Evolutionary conservation across 2,329 filamentous ascomycete genomes (phyloP).

Genomic region (Aspergillus fischeri): DNA sequence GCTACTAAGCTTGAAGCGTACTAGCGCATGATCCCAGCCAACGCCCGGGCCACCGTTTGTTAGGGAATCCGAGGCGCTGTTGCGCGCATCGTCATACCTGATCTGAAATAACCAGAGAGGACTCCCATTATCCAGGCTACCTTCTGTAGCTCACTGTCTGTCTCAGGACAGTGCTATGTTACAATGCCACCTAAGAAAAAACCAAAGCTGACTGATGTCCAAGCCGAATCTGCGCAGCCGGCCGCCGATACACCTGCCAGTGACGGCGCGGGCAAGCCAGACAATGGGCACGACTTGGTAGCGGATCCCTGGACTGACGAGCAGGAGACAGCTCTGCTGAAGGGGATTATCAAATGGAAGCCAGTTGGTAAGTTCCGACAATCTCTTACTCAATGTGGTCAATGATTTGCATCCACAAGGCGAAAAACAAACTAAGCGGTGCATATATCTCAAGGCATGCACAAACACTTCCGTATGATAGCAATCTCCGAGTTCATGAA

Average conservation of each 20-base stretch:
- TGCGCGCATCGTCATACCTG: neutral
- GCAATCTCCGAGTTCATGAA: slow-evolving; percentile 75
- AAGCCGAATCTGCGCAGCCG: slow-evolving; percentile 23
- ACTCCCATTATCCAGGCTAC: neutral
- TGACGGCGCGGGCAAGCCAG: slow-evolving; percentile 29
- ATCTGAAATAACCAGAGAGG: neutral
- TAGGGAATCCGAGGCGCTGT: slow-evolving; percentile 14
- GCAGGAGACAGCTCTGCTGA: slow-evolving; percentile 88
- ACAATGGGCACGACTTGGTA: slow-evolving; percentile 46
- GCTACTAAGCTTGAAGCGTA: slow-evolving; percentile 11
- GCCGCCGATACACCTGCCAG: slow-evolving; percentile 26
- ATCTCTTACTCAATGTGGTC: neutral
- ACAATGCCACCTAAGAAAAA: slow-evolving; percentile 57
- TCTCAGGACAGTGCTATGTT: neutral
- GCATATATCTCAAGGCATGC: slow-evolving; percentile 57
- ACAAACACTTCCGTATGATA: slow-evolving; percentile 91
- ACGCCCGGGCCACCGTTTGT: slow-evolving; percentile 29
- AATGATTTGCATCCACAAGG: neutral
- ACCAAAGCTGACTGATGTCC: slow-evolving; percentile 44
- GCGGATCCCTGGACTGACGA: slow-evolving; percentile 90
- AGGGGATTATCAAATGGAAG: slow-evolving; percentile 90
- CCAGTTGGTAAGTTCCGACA: slow-evolving; percentile 66
- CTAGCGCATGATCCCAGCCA: slow-evolving; percentile 8
- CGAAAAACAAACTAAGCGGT: slow-evolving; percentile 1
- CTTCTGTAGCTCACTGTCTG: neutral